Evolutionary conservation across 1,139 yeast genomes (phyloP), one percentile per base, ranked within the genome.

Genomic region (Suhomyces coccinellae): DNA sequence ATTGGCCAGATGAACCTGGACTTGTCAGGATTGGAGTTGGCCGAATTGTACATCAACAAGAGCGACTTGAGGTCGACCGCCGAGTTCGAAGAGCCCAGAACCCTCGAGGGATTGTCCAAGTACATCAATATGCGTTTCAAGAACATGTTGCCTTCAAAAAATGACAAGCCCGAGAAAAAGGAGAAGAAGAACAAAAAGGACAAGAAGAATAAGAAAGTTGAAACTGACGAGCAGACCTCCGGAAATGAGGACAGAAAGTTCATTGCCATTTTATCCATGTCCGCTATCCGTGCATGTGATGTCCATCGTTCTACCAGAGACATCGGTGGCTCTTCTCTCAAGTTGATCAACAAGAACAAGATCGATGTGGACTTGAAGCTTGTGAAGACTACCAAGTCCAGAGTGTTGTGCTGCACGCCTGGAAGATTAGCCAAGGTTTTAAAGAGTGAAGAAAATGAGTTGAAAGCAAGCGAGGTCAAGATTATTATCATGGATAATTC

Each of bases 211-310:
- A 52, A 56, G 34, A 42, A 50, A 33, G 36, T 39, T 13, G 54
- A 50, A 14, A 49, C 17, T 3, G 40, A 32, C 11, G 43, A 40
- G 4, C 29, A 37, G n/a, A 46, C 7, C 5, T 31, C 38, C 6
- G 65, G 62, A 10, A 10, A 26, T 8, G 69, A 62, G 11, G 69
- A 67, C 37, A 61, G 79, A 38, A 73, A 75, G 50, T 79, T 74
- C 53, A 65, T 85, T 16, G 70, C 85, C n/a, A 66, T 85, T 3
- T 61, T 86, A 14, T 77, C 87, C 4, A 76, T 80, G 74, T 84
- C 90, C 0, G 91, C 91, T 0, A 65, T 85, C 20, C 71, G 93
- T 47, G 88, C 85, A 1, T 85, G 93, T 65, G 91, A 85, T 55
- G 73, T 83, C 2, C 81, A 80, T 57, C 71, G 93, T 45, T 82